phyloP scores from a whole-genome alignment of 495 filamentous ascomycete species.

The Podospora comata region DNA sequence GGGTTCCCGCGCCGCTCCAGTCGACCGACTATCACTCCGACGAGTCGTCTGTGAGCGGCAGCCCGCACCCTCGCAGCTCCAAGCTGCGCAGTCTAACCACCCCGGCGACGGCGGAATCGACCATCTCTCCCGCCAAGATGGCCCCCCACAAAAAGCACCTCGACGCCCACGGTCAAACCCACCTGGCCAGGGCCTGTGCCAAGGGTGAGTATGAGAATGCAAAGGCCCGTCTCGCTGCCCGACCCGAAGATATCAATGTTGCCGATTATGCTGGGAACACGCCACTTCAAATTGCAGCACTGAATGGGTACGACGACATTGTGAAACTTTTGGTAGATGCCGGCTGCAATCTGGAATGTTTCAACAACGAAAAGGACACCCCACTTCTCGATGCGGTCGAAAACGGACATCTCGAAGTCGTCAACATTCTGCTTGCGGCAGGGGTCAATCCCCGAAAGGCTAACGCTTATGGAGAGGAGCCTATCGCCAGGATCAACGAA shows the following conservation, averaged over 20 bases:
- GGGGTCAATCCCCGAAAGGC: constrained; percentile 85
- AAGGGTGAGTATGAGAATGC: constrained; percentile 69
- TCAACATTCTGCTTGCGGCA: constrained; percentile 76
- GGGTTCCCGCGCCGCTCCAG: constrained; percentile 55
- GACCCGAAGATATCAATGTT: constrained; percentile 81
- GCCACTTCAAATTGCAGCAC: constrained; percentile 83
- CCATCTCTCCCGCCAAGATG: constrained; percentile 64
- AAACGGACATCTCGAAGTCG: constrained; percentile 88
- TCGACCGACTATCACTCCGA: constrained; percentile 66
- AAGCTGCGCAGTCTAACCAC: constrained; percentile 63
- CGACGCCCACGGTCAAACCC: constrained; percentile 80
- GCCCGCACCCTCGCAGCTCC: constrained; percentile 63
- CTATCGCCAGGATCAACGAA: constrained; percentile 73
- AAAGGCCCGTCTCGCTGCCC: constrained; percentile 64
- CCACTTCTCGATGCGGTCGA: constrained; percentile 94
- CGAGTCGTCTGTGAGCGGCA: constrained; percentile 69
- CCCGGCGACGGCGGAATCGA: constrained; percentile 52
- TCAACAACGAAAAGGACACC: constrained; percentile 84
- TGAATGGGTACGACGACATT: constrained; percentile 77
- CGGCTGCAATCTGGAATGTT: constrained; percentile 74
- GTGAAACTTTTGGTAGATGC: constrained; percentile 76
- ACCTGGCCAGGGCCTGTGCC: constrained; percentile 78
- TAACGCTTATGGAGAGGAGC: constrained; percentile 83
- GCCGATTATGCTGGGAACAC: constrained; percentile 93
- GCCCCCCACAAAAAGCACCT: constrained; percentile 72